These are phyloP conservation scores for Ophidiomyces ophidiicola DNA, from an alignment of 2,329 filamentous ascomycete species.

Conservation along the genomic window DNA sequence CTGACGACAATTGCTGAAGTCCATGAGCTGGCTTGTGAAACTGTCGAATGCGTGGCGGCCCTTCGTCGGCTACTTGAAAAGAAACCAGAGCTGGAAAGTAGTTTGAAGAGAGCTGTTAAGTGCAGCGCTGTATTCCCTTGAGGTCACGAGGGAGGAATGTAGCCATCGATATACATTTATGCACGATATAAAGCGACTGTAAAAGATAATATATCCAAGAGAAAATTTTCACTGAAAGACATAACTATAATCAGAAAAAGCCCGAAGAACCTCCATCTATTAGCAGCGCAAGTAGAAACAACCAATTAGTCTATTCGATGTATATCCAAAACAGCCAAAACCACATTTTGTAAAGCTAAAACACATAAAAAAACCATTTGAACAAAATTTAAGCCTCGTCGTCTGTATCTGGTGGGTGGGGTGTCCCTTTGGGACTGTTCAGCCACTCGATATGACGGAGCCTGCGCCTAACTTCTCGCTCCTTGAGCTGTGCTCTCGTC, in stretches of 20 bases:
- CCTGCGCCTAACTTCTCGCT: conserved; percentile 73
- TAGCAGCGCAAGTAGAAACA: too few species aligned
- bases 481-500: conserved; percentile 92
- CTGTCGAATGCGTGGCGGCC: not conserved
- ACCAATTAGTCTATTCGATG: not conserved
- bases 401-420: conserved; percentile 63
- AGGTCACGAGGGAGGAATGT: too few species aligned
- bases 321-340: not conserved
- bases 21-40: conserved; percentile 1
- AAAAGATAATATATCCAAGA: not conserved
- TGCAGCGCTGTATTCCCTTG: conserved; percentile 1
- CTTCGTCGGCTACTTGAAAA: conserved; percentile 1
- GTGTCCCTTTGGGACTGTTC: conserved; percentile 74
- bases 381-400: conserved; percentile 45
- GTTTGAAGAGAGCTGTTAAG: conserved; percentile 1
- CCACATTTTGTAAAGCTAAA: not conserved
- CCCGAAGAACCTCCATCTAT: too few species aligned
- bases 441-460: conserved; percentile 72
- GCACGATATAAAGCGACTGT: too few species aligned
- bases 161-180: too few species aligned
- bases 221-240: too few species aligned
- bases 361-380: not conserved
- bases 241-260: too few species aligned
- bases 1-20: conserved; percentile 1
- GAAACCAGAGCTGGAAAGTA: not conserved